Base-by-base conservation (phyloP, 2,329 filamentous ascomycete species). In the Colletotrichum coccodes region DNA sequence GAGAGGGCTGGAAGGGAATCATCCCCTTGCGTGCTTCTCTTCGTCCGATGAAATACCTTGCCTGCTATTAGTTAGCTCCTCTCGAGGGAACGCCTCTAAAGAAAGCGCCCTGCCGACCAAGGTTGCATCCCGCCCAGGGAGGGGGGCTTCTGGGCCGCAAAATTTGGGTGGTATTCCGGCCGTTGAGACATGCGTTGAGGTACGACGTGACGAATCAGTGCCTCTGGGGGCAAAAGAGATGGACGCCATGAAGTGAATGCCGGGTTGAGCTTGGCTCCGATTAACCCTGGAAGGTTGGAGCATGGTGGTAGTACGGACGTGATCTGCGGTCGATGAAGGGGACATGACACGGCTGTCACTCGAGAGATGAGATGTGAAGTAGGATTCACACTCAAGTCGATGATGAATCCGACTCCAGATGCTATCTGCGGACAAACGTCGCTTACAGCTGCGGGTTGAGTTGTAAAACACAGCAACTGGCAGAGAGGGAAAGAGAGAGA, bases 161-260 rank as follows among this genome's bases (percentile, higher is more conserved):
- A 12, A 6, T 12, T 30, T 21, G 38, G 38, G 57, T 61, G 58
- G 34, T 36, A 46, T 64, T 26, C 32, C 34, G 60, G 14, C 44
- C 36, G 28, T 38, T 57, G 60, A 53, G 46, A 47, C 40, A 23
- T 18, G 30, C 14, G 23, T 36, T 58, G 59, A 50, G 49, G 36
- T 30, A 32, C 14, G 21, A 46, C 8, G 21, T 49, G 38, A 36
- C 59, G 36, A 50, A n/a, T 40, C 26, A 7, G 11, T 52, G 23
- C 38, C 6, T 28, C 36, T 42, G 34, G n/a, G 30, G 36, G 21
- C 54, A 49, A 26, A 40, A 46, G 54, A 16, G 44, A 47, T 18
- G 28, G 30, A 62, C 36, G 16, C 40, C 28, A 44, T 68, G 60
- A 68, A 32, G 64, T 56, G 64, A 57, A 57, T 57, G 28, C 58